Conservation (phyloP, 2,329 filamentous ascomycete species). For the Orbilia ellipsospora region DNA sequence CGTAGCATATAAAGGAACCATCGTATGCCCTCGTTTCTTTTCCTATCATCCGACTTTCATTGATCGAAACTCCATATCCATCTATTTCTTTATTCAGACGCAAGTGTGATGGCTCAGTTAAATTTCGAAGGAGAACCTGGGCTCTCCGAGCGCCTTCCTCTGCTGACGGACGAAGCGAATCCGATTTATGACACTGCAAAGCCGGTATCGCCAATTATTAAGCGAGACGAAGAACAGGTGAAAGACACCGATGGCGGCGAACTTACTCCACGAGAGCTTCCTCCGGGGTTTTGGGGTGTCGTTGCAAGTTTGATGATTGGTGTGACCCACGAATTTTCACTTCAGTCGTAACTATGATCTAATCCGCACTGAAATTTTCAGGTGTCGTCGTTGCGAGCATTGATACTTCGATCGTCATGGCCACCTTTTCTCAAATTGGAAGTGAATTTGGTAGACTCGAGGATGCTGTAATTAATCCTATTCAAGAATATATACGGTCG, state of each 20-base stretch:
- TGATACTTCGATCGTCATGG: constrained; percentile 73
- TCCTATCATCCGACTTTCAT: not conserved
- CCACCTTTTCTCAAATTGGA: constrained; percentile 72
- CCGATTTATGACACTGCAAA: constrained; percentile 15
- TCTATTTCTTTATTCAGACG: not conserved
- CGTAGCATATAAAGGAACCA: too few relatives aligned
- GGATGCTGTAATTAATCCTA: constrained; percentile 21
- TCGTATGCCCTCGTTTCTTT: not conserved
- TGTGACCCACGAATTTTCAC: not conserved
- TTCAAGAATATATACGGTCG: not conserved
- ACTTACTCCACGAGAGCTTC: constrained; percentile 12
- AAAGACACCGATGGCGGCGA: constrained; percentile 12
- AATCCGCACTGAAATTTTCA: constrained; percentile 51
- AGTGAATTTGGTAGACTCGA: constrained; percentile 66
- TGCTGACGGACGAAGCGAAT: constrained; percentile 12
- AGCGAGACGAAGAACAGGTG: constrained; percentile 13
- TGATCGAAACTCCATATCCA: not conserved
- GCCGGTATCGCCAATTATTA: not conserved
- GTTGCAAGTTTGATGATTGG: constrained; percentile 51
- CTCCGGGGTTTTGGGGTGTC: constrained; percentile 44
- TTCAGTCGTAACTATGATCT: not conserved
- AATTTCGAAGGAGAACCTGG: constrained; percentile 6
- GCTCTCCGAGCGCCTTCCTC: constrained; percentile 21
- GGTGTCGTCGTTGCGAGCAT: constrained; percentile 75
- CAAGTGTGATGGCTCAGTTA: constrained; percentile 30